Base-by-base conservation (phyloP, 1,284 basidiomycete species). In the Austroboletus sp. region DNA sequence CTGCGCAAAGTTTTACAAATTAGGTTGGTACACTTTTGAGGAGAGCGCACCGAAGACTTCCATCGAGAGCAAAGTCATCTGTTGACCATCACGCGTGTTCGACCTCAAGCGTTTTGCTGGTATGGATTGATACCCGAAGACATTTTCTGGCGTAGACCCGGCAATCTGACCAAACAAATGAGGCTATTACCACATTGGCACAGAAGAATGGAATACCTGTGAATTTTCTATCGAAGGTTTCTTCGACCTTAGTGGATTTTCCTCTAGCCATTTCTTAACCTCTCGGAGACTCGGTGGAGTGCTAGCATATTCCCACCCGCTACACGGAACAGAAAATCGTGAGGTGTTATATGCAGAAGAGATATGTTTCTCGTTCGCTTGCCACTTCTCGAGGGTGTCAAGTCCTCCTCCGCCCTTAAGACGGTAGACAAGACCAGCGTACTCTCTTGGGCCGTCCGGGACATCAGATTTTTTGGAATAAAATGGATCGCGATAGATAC, bases 11-110 rank as follows among this genome's bases (percentile, higher is more conserved):
- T 39, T 10, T 41, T 17, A 44, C 16, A 45, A 17, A 23, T 38
- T 16, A 26, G 21, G 16, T 13, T 31, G 2, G 9, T 33, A n/a
- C 19, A 6, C 7, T 16, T 16, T 19, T 19, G 12, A 34, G 17
- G 3, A 30, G 31, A 7, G 53, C 76, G 53, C 49, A 87, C 91
- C 86, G 60, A 93, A 89, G 1, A 93, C 68, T 63, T 98, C 95
- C 38, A 97, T 62, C 3, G 85, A 80, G 36, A 98, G 66, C 8
- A 89, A 70, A 0, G 85, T 80, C 85, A 98, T 91, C 58, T 77
- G 76, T 53, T 86, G 82, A 47, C 75, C 79, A 60, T 81, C 82
- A 21, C 87, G 77, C 4, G 68, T 60, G 3, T 66, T 60, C 11
- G 66, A 65, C 3, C 69, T 64, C 10, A 71, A 68, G 56, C 48